phyloP scores from a whole-genome alignment of 441 rosid genomes.

The Francoa sonchifolia region DNA sequence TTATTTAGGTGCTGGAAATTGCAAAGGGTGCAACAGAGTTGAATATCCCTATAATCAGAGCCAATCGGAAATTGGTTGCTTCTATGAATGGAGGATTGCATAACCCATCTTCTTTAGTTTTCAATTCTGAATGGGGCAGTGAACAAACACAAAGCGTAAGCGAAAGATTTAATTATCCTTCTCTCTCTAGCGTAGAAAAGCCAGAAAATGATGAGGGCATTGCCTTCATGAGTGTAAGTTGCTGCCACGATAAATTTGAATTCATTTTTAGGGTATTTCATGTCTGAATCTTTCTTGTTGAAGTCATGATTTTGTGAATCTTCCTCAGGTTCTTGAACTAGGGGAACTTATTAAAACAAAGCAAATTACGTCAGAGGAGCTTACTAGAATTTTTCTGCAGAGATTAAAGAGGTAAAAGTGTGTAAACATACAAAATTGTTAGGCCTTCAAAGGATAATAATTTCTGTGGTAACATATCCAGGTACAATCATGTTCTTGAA shows the following conservation, averaged over 20 bases:
- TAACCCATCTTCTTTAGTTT: slow-evolving; percentile 52
- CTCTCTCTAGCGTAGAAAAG: slow-evolving; percentile 19
- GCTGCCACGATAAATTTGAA: background rate
- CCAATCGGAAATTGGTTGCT: slow-evolving; percentile 57
- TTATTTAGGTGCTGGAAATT: slow-evolving; percentile 40
- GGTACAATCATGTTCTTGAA: slow-evolving; percentile 66
- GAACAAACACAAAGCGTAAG: slow-evolving; percentile 16
- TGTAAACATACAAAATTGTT: too few relatives aligned
- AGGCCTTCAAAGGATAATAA: too few relatives aligned
- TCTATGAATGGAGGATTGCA: slow-evolving; percentile 58
- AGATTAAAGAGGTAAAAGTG: slow-evolving; percentile 50
- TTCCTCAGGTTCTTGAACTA: slow-evolving; percentile 59
- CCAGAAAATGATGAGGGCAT: slow-evolving; percentile 56
- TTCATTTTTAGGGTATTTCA: background rate
- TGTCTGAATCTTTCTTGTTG: slow-evolving; percentile 1
- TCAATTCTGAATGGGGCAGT: slow-evolving; percentile 48
- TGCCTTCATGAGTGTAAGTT: slow-evolving; percentile 66
- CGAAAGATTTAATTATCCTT: slow-evolving; percentile 37
- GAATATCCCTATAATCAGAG: slow-evolving; percentile 41
- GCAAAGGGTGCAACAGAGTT: slow-evolving; percentile 43
- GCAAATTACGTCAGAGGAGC: slow-evolving; percentile 62
- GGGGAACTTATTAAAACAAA: slow-evolving; percentile 65
- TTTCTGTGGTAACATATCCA: slow-evolving; percentile 18
- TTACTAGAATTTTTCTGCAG: slow-evolving; percentile 41
- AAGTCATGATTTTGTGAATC: slow-evolving; percentile 5